Percentiles rank a stretch among this genome's conserved stretches.
Evolutionary conservation across 768 basidiomycete genomes (phyloP).

Genomic region (Gloeophyllum trabeum): DNA sequence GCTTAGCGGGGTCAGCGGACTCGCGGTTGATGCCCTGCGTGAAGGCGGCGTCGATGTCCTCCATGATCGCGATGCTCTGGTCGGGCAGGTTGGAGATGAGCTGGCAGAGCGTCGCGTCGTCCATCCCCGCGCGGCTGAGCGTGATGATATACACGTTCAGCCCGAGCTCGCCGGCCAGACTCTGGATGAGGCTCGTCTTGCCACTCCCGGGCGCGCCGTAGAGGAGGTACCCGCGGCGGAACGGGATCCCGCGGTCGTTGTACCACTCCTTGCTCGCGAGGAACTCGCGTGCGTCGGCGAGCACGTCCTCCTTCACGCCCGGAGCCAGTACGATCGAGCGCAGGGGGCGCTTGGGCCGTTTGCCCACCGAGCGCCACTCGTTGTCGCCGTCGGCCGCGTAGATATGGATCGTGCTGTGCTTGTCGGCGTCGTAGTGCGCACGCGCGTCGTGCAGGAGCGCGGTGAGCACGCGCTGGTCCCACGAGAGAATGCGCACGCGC

Average conservation of each 20-base stretch:
- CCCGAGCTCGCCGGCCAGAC: neutral
- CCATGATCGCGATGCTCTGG: constrained; percentile 41
- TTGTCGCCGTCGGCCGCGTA: constrained; percentile 32
- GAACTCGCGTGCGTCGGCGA: constrained; percentile 43
- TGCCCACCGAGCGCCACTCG: constrained; percentile 43
- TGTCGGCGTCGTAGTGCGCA: constrained; percentile 34
- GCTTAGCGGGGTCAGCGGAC: constrained; percentile 6
- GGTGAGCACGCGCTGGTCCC: constrained; percentile 33
- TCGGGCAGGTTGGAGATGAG: constrained; percentile 37
- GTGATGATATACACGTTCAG: neutral
- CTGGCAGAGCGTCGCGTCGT: constrained; percentile 35
- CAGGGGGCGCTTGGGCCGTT: constrained; percentile 51
- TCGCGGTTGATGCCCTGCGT: constrained; percentile 28
- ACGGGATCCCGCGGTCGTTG: constrained; percentile 41
- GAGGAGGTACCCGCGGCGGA: constrained; percentile 44
- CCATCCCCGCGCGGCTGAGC: constrained; percentile 19
- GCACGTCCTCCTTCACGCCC: constrained; percentile 32
- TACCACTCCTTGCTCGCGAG: constrained; percentile 48
- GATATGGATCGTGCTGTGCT: constrained; percentile 39
- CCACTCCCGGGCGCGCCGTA: constrained; percentile 54
- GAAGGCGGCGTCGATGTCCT: constrained; percentile 55
- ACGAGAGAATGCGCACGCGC: constrained; percentile 39
- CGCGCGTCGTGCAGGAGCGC: constrained; percentile 45
- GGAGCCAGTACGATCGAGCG: constrained; percentile 40
- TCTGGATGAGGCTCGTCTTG: constrained; percentile 41